Conservation (phyloP, 2,329 filamentous ascomycete genomes). For the Lithohypha guttulata region DNA sequence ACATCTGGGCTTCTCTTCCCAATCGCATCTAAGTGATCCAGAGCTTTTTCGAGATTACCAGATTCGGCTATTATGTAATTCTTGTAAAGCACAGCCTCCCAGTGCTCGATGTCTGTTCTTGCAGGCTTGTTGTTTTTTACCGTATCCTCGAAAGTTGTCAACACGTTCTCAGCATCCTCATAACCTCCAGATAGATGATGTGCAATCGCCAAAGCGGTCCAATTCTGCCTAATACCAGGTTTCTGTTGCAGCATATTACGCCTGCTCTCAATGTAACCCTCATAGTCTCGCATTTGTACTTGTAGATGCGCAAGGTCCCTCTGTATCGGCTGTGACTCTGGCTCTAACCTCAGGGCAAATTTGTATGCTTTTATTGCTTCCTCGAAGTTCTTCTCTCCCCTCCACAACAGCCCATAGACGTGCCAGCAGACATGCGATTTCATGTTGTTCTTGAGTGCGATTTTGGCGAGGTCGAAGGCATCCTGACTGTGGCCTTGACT, state of each 20-base stretch:
- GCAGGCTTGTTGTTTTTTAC: constrained; percentile 63
- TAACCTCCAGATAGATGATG: constrained; percentile 84
- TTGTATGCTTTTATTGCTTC: constrained; percentile 99
- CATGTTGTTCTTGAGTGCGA: constrained; percentile 90
- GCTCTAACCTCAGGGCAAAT: constrained; percentile 83
- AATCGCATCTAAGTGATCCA: constrained; percentile 73
- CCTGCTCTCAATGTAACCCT: constrained; percentile 84
- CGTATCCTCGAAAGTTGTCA: constrained; percentile 88
- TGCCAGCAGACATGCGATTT: constrained; percentile 99
- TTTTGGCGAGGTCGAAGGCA: constrained; percentile 85
- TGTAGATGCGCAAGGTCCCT: constrained; percentile 87
- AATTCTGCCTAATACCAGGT: constrained; percentile 76
- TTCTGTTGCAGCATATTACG: constrained; percentile 76
- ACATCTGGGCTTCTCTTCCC: constrained; percentile 73
- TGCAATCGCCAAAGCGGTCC: constrained; percentile 93
- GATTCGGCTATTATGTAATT: constrained; percentile 87
- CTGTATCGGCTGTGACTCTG: constrained; percentile 89
- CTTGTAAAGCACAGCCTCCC: constrained; percentile 89
- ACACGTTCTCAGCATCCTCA: constrained; percentile 74
- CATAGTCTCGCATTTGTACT: constrained; percentile 91
- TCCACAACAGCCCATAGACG: constrained; percentile 89
- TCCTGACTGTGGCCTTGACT: constrained; percentile 85
- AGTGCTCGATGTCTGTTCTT: constrained; percentile 77
- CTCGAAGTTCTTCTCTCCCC: constrained; percentile 92
- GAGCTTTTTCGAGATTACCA: constrained; percentile 68